Evolutionary conservation across 2,329 filamentous ascomycete species (phyloP), one percentile per base, ranked within the genome.

Genomic region (Xylariaceae sp.): DNA sequence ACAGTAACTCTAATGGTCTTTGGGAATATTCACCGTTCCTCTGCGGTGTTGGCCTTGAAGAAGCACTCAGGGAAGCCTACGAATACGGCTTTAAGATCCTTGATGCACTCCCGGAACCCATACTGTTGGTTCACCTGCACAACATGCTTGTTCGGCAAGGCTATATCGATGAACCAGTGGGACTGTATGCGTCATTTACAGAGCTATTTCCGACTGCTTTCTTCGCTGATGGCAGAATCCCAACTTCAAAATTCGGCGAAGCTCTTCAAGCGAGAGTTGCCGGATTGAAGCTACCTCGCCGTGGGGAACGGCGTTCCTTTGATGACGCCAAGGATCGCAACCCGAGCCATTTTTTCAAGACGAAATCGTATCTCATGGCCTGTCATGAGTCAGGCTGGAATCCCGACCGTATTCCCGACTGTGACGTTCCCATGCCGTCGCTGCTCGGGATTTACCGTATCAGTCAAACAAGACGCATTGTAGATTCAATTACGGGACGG

Each of bases 11-110:
- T 0, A 77, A 79, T 47, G 75, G 75, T 0, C 64, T 79, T 0
- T 79, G 73, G 71, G 71, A 75, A 19, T 76, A 75, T 52, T 79
- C 74, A 2, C 77, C 76, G 0, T 78, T 72, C 39, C 67, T 78
- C 2, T 79, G 76, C 39, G 77, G 75, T 12, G 70, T 70, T 8
- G 74, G 74, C 0, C 65, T 80, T 5, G 63, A 69, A 47, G 76
- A 80, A 57, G 73, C 64, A 1, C 67, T 80, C 0, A 71, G 76
- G 34, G 49, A 75, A 19, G 59, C 68, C 0, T 77, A 74, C 54
- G 57, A 60, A 2, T 47, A 64, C 6, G 60, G 63, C 31, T 65
- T 77, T 56, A 2, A 56, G 0, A 6, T 78, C 0, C 76, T 72
- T 71, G 75, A 78, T 7, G 53, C 45, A 3, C 62, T 74, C 0